Percentiles rank a stretch among this genome's conserved stretches.
Conservation (phyloP, 1,284 basidiomycete genomes). For the Apiotrichum gracile region DNA sequence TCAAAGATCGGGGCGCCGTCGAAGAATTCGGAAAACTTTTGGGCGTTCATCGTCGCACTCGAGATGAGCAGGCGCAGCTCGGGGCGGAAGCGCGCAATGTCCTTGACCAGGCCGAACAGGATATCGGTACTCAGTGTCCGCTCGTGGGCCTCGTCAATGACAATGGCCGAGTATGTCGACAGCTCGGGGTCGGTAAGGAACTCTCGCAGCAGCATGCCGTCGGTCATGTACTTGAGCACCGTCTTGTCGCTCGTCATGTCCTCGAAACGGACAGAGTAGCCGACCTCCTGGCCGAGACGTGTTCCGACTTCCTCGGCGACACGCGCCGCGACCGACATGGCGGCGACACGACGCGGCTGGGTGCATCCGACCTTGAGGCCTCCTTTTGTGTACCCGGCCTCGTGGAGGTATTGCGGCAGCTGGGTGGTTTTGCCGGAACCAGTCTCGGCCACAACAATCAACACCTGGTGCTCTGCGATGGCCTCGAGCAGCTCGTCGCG, state of each 20-base stretch:
- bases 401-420: conserved; percentile 94
- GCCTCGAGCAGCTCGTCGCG: conserved; percentile 82
- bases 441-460: conserved; percentile 88
- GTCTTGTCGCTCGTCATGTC: conserved; percentile 99
- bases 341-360: conserved; percentile 95
- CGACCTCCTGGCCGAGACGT: conserved; percentile 93
- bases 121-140: conserved; percentile 94
- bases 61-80: conserved; percentile 87
- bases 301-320: conserved; percentile 98
- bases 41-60: conserved; percentile 92
- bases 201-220: conserved; percentile 94
- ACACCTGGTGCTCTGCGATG: conserved; percentile 81
- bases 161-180: conserved; percentile 82
- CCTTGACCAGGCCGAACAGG: conserved; percentile 93
- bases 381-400: conserved; percentile 85
- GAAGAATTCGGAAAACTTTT: conserved; percentile 94
- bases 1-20: conserved; percentile 91
- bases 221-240: conserved; percentile 96
- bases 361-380: conserved; percentile 94
- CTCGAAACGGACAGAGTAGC: conserved; percentile 98
- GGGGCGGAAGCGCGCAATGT: conserved; percentile 93
- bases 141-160: conserved; percentile 97
- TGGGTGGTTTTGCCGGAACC: conserved; percentile 99
- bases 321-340: conserved; percentile 98
- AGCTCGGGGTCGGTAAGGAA: conserved; percentile 93